Evolutionary conservation across 306 rosid species (phyloP).

Genomic region (Corylus avellana): DNA sequence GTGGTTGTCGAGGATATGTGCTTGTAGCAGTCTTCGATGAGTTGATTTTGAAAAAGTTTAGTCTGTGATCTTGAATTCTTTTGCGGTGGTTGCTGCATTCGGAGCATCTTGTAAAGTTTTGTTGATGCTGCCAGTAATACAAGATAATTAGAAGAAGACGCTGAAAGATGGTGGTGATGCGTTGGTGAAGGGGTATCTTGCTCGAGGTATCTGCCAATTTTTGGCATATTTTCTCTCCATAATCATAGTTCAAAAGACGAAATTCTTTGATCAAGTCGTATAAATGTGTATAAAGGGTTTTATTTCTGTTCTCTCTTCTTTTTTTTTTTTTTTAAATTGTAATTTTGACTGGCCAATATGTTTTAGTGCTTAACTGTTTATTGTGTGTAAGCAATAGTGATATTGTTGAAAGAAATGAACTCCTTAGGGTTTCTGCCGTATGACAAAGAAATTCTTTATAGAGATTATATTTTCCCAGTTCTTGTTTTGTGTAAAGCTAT

Average conservation of each 20-base stretch:
- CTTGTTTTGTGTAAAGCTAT: conserved; percentile 17
- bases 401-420: neutral
- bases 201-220: conserved; percentile 21
- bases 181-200: conserved; percentile 24
- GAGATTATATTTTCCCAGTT: neutral
- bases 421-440: conserved; percentile 8
- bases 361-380: conserved; percentile 19
- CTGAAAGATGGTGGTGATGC: conserved; percentile 29
- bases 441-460: conserved; percentile 19
- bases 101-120: conserved; percentile 59
- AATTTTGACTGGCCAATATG: conserved; percentile 13
- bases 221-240: conserved; percentile 23
- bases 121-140: conserved; percentile 39
- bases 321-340: neutral
- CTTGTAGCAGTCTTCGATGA: conserved; percentile 31
- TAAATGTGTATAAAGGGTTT: conserved; percentile 19
- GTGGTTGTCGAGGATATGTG: conserved; percentile 34
- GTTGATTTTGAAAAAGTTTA: conserved; percentile 28
- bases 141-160: conserved; percentile 29
- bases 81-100: conserved; percentile 29
- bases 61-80: conserved; percentile 37
- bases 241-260: conserved; percentile 24
- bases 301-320: neutral
- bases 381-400: conserved; percentile 29
- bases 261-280: conserved; percentile 26